Conservation (phyloP, 2,329 filamentous ascomycete species). For the Ophidiomyces ophidiicola region DNA sequence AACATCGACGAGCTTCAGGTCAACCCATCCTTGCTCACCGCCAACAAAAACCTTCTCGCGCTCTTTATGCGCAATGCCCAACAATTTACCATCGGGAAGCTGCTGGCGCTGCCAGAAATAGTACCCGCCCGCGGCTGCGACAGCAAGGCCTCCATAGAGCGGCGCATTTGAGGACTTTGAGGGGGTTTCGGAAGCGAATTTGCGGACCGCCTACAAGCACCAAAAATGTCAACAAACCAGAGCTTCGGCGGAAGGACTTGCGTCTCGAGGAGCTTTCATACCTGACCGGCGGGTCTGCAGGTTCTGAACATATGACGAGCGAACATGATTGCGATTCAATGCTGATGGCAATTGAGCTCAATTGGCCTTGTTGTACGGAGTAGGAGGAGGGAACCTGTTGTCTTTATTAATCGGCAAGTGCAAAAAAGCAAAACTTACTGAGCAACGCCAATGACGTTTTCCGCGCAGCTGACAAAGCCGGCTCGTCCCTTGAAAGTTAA, state of each 20-base stretch:
- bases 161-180: constrained; percentile 41
- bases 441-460: background rate
- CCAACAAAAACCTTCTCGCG: constrained; percentile 55
- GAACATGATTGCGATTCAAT: constrained; percentile 45
- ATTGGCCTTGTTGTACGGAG: too few relatives aligned
- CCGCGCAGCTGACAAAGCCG: background rate
- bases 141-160: constrained; percentile 41
- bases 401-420: background rate
- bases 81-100: constrained; percentile 21
- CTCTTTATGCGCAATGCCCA: constrained; percentile 24
- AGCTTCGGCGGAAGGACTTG: background rate
- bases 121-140: constrained; percentile 44
- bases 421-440: background rate
- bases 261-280: constrained; percentile 30
- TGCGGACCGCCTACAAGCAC: constrained; percentile 45
- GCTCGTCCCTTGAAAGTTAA: too few relatives aligned
- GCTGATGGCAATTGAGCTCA: background rate
- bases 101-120: constrained; percentile 36
- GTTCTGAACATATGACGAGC: constrained; percentile 53
- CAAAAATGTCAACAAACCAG: background rate
- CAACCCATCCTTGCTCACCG: constrained; percentile 79
- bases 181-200: constrained; percentile 55
- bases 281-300: constrained; percentile 53
- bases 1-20: constrained; percentile 64
- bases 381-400: background rate